Evolutionary conservation across 202 grass and related monocot genomes (phyloP).

Genomic region (Eragrostis tef): DNA sequence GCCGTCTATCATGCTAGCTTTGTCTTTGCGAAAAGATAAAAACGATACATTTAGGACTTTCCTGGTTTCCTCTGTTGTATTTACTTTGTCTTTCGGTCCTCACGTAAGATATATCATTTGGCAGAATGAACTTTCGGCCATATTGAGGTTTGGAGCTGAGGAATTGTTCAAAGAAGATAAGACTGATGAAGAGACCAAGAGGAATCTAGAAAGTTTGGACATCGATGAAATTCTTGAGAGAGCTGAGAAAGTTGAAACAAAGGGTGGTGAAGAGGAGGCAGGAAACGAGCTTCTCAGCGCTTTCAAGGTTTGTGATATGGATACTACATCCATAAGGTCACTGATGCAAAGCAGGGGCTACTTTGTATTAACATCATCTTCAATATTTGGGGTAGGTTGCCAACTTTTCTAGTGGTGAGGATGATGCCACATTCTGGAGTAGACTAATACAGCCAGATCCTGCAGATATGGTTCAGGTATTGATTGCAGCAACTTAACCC

Average conservation of each 20-base stretch:
- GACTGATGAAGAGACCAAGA: slow-evolving; percentile 91
- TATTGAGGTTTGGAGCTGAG: slow-evolving; percentile 96
- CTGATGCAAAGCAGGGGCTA: slow-evolving; percentile 12
- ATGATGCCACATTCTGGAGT: slow-evolving; percentile 97
- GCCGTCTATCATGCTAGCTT: neutral
- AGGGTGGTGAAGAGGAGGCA: slow-evolving; percentile 75
- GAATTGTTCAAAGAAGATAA: slow-evolving; percentile 99
- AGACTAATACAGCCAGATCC: slow-evolving; percentile 92
- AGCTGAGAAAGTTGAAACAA: slow-evolving; percentile 97
- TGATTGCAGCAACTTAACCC: slow-evolving; percentile 24
- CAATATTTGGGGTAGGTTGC: slow-evolving; percentile 69
- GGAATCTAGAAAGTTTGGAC: slow-evolving; percentile 93
- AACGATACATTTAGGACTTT: neutral
- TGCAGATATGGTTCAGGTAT: slow-evolving; percentile 82
- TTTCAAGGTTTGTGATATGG: slow-evolving; percentile 82
- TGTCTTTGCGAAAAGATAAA: neutral
- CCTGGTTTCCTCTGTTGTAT: neutral
- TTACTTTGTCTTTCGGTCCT: slow-evolving; percentile 26
- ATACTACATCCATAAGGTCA: slow-evolving; percentile 31
- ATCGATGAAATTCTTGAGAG: slow-evolving; percentile 99
- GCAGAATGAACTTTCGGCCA: slow-evolving; percentile 99
- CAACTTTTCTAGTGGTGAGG: slow-evolving; percentile 91
- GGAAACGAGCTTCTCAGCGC: slow-evolving; percentile 94
- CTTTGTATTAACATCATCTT: slow-evolving; percentile 16
- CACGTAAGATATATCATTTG: slow-evolving; percentile 36